Base-by-base conservation (phyloP, 331 rosid genomes). In the Phaseolus coccineus region DNA sequence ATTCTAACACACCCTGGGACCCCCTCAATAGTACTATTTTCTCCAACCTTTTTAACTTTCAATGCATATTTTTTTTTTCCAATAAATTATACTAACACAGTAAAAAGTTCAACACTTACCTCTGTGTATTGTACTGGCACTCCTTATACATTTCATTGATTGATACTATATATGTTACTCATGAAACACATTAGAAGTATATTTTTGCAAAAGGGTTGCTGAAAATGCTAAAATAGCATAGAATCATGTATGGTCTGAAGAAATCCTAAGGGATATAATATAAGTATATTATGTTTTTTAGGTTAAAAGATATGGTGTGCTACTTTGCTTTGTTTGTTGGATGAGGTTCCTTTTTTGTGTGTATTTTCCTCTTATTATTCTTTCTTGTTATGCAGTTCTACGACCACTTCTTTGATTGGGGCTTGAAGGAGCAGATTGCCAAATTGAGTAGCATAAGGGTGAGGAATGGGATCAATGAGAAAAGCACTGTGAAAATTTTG, bases 1-100 rank as follows among this genome's bases (percentile, higher is more conserved):
- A 90, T 90, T 84, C 88, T 91, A 48, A 93, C 97, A 52, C 98
- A 93, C 80, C 94, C 98, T 4, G 98, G 98, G 10, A 91, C 79
- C 19, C 96, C 94, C 28, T 11, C 84, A 52, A 88, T 92, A 35
- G 97, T 91, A 91, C 40, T 33, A 19, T 47, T 66, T 65, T 59
- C 77, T 53, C 76, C 9, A 44, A 68, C 31, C 82, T 69, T 42
- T 69, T 33, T 63, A 53, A 42, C 55, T 66, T 63, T 9, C 4
- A 35, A 48, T 53, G 25, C 59, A 19, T 46, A 4, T 3, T 39
- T 5, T 15, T 16, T 13, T 19, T 44, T 42, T 35, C 0, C 16
- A 46, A 46, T 12, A 46, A 46, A 46, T 46, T 46, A 3, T 16
- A 12, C 14, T 46, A 3, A 46, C 5, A 46, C 16, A 10, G 5